Conservation (phyloP, 768 basidiomycete genomes). For the Multifurca ochricompacta region DNA sequence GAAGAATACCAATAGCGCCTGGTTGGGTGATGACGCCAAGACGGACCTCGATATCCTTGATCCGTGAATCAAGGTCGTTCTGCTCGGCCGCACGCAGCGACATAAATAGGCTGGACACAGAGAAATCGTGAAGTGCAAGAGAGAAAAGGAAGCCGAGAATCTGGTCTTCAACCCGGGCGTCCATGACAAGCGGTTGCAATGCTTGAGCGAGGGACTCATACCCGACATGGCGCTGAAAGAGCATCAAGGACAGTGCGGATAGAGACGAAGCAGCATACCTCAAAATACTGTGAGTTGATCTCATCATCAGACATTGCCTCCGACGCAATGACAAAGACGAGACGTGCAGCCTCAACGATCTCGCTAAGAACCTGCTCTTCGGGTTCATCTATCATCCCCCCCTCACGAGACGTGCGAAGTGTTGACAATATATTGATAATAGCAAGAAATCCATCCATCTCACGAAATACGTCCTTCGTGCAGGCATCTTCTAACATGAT, state of each 20-base stretch:
- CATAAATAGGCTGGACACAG: constrained; percentile 47
- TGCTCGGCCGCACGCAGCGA: constrained; percentile 36
- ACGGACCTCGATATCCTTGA: constrained; percentile 34
- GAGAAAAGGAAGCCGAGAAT: constrained; percentile 62
- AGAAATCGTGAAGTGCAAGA: constrained; percentile 59
- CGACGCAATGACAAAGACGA: constrained; percentile 57
- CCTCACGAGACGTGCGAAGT: constrained; percentile 32
- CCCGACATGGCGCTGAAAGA: constrained; percentile 46
- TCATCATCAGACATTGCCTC: constrained; percentile 53
- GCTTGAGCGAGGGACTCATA: constrained; percentile 58
- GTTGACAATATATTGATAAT: constrained; percentile 67
- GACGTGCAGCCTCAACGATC: constrained; percentile 45
- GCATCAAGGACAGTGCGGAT: not conserved
- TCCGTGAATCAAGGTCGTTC: constrained; percentile 36
- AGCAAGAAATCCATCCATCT: constrained; percentile 73
- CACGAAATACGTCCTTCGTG: constrained; percentile 72
- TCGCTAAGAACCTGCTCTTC: constrained; percentile 33
- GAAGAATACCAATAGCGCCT: constrained; percentile 53
- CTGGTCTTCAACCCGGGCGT: constrained; percentile 41
- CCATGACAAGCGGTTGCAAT: constrained; percentile 42
- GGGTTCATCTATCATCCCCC: constrained; percentile 30
- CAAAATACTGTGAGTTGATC: constrained; percentile 56
- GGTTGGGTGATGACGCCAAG: constrained; percentile 50
- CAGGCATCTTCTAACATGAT: constrained; percentile 56
- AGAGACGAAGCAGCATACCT: constrained; percentile 37